Base-by-base conservation (phyloP, 1,284 basidiomycete genomes). In the Peniophora sp. region DNA sequence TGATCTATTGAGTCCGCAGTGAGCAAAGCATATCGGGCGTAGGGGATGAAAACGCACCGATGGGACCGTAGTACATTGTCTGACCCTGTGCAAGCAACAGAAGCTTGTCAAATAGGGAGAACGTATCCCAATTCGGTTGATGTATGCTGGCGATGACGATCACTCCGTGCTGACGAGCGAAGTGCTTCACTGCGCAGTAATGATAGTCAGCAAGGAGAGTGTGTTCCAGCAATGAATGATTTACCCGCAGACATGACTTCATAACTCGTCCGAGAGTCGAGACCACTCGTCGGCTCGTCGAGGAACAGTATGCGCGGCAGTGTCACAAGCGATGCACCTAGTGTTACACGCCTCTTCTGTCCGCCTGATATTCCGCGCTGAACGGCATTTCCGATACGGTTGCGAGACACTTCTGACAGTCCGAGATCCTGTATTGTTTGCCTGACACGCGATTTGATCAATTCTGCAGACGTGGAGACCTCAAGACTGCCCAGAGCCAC, bases 81-180 rank as follows among this genome's bases (percentile, higher is more conserved):
- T 69, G 66, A 0, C 83, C 81, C 12, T 69, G 65, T 2, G 79
- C 69, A 5, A 87, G 70, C 12, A 86, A 63, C 27, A 81, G 63
- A 8, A 85, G 68, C 46, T 75, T 71, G 48, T 76, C 75, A 63
- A 86, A 86, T 11, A 77, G 67, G 17, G 78, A 68, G 52, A 82
- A 75, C 0, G 80, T 74, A 37, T 77, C 75, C 24, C 76, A 74
- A 15, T 71, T 73, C 1, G 79, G 81, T 61, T 82, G 82, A 62
- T 85, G 81, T 52, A 83, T 83, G n/a, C 74, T 76, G 3, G 79
- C 81, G 32, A 84, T 71, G 39, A 85, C 74, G 24, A 83, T 76
- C 24, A 83, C 84, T 10, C 65, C 62, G 47, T 60, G 61, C 14
- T 53, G 54, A 3, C 58, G 53, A 8, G 67, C 66, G 46, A 63